Base-by-base conservation (phyloP, 768 basidiomycete genomes). In the Kwoniella mangroviensis region DNA sequence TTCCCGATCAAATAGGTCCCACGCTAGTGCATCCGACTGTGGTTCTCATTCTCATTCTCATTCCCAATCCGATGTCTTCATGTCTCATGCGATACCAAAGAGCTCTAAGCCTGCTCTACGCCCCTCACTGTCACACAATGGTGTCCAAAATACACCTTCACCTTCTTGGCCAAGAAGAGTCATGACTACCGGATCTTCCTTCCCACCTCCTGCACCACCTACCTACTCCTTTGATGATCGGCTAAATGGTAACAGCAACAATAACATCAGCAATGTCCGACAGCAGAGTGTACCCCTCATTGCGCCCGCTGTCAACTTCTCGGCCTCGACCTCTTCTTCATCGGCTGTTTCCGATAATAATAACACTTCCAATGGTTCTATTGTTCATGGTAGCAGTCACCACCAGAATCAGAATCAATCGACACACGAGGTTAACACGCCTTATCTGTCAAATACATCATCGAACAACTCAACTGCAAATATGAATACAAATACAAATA, bases 111-210 rank as follows among this genome's bases (percentile, higher is more conserved):
- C 73, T 40, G 58, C 58, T 54, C 65, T 74, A 19, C 75, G 73
- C 28, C 66, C 67, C n/a, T 68, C 71, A 22, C 49, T 71, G 17
- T 71, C 71, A 22, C 75, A 77, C 57, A 73, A 69, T 55, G 49
- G 52, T 15, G 34, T 67, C 2, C 41, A 51, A 24, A 65, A 65
- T 26, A 52, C 72, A 28, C 56, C 45, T 34, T 64, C 66, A 59
- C 61, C 70, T 26, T 62, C 69, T 54, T 72, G 67, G 67, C 71
- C 71, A 6, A 62, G 71, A 26, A 51, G 71, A 54, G 59, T 68
- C 42, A 69, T 72, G 71, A 68, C 71, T 10, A 68, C 67, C 53
- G 59, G 59, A 51, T 60, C 59, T 42, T 41, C 64, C 42, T 21
- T 41, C 28, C 24, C 34, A 2, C 5, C 42, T n/a, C 60, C 49